Percentiles rank a stretch among this genome's conserved stretches.
These are phyloP conservation scores for Nepenthes mirabilis DNA, from an alignment of 148 eudicot genomes.

Conservation along the genomic window DNA sequence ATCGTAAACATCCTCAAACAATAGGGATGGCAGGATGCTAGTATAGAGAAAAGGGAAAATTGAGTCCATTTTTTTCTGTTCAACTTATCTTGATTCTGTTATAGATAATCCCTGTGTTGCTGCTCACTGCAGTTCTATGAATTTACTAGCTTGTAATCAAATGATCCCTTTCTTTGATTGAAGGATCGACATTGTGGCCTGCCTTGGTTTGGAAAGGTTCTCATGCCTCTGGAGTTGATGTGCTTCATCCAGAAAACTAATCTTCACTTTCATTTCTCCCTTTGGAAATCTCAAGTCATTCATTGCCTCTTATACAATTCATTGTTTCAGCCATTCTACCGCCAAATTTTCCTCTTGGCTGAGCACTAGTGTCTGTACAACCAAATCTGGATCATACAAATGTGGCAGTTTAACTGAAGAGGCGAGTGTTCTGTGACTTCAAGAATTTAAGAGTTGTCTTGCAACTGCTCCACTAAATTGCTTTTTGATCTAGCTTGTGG, in stretches of 20 bases:
- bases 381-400: no score
- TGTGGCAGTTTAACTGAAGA: no score
- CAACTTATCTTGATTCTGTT: no score
- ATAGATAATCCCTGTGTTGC: no score
- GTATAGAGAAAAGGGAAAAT: conserved; percentile 11
- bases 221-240: not conserved
- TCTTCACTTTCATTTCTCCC: no score
- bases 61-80: conserved; percentile 9
- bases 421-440: no score
- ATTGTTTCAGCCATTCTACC: no score
- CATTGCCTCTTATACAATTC: no score
- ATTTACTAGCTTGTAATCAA: not conserved
- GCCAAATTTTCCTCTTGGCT: no score
- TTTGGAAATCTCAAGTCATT: no score
- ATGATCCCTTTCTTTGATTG: not conserved
- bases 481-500: not conserved
- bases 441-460: no score
- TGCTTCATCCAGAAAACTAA: not conserved
- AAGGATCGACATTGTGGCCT: not conserved
- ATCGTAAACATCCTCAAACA: conserved; percentile 12
- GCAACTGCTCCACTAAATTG: not conserved
- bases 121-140: not conserved
- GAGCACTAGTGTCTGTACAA: no score
- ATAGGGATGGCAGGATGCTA: conserved; percentile 7
- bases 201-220: not conserved